Evolutionary conservation across 2,329 filamentous ascomycete genomes (phyloP), one percentile per base, ranked within the genome.

Genomic region (Pestalotiopsis sp.): DNA sequence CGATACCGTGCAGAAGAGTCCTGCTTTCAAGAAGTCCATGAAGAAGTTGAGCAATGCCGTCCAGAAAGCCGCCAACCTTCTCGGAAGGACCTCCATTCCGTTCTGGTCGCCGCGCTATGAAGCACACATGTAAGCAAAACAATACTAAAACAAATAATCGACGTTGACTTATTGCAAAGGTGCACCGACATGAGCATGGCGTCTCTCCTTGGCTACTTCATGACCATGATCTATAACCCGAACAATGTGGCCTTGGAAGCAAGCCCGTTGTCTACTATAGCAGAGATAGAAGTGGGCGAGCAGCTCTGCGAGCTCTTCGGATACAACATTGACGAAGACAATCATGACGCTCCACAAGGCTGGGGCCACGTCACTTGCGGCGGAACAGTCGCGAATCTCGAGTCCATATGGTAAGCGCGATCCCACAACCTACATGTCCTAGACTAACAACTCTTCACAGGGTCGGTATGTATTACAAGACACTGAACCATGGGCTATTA

Each of bases 171-270:
- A 13, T 2, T 17, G 23, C 9, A 4, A 60, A 74, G 73, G 71
- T 77, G 76, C 64, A 81, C 78, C 23, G 80, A 85, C 68, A 63
- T 83, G 72, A 79, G 75, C 61, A 84, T 84, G 80, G 75, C 83
- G 0, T 77, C 80, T 1, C 66, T 84, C 2, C 75, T 85, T 3
- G 83, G 83, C 0, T 85, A 85, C 71, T 82, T 85, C 36, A 83
- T 83, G 77, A 83, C 83, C 0, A 85, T 85, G 83, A 41, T 86
- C 27, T 85, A 84, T 68, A 85, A 86, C 62, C 83, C 83, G 0
- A 86, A 86, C 75, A 86, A 85, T 45, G 80, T 85, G 1, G 76
- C 82, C 1, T 72, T 83, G 0, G 84, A 86, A 68, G 83, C 80
- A 1, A 85, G 82, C 57, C 84, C 84, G 0, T 70, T 85, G 13